These are phyloP conservation scores for Suhomyces chickasaworum DNA, from an alignment of 1,139 yeast genomes.

Conservation along the genomic window DNA sequence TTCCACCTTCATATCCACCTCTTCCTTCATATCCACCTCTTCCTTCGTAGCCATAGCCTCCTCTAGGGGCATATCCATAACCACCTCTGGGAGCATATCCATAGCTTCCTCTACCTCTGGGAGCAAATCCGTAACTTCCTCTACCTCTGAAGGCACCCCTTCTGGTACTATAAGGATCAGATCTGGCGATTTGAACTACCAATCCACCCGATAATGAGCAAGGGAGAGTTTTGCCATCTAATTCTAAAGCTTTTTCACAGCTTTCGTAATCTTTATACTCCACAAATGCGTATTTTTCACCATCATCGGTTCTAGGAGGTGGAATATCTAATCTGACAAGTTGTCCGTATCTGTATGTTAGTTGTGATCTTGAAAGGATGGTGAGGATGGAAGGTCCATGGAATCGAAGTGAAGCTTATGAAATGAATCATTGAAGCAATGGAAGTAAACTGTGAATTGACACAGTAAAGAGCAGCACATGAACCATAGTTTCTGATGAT, in stretches of 20 bases:
- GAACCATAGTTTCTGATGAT: too few relatives aligned
- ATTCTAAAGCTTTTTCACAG: slow-evolving; percentile 61
- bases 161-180: slow-evolving; percentile 51
- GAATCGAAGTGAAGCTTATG: neutral
- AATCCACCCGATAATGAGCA: slow-evolving; percentile 43
- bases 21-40: slow-evolving; percentile 16
- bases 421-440: neutral
- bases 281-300: slow-evolving; percentile 72
- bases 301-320: slow-evolving; percentile 65
- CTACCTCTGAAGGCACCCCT: slow-evolving; percentile 28
- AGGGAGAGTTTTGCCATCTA: slow-evolving; percentile 49
- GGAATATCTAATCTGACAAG: slow-evolving; percentile 69
- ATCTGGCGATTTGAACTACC: slow-evolving; percentile 61
- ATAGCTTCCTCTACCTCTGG: slow-evolving; percentile 21
- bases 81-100: slow-evolving; percentile 20
- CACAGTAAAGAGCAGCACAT: too few relatives aligned
- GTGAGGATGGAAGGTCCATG: neutral
- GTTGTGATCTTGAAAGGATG: slow-evolving; percentile 9
- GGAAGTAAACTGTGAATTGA: too few relatives aligned
- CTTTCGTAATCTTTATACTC: slow-evolving; percentile 62
- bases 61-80: slow-evolving; percentile 19
- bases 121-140: slow-evolving; percentile 19
- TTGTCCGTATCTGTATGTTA: slow-evolving; percentile 54
- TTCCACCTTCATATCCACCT: slow-evolving; percentile 17
- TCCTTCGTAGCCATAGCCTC: slow-evolving; percentile 24